These are phyloP conservation scores for Wolfiporia cocos DNA, from an alignment of 1,284 basidiomycete species.

Conservation along the genomic window DNA sequence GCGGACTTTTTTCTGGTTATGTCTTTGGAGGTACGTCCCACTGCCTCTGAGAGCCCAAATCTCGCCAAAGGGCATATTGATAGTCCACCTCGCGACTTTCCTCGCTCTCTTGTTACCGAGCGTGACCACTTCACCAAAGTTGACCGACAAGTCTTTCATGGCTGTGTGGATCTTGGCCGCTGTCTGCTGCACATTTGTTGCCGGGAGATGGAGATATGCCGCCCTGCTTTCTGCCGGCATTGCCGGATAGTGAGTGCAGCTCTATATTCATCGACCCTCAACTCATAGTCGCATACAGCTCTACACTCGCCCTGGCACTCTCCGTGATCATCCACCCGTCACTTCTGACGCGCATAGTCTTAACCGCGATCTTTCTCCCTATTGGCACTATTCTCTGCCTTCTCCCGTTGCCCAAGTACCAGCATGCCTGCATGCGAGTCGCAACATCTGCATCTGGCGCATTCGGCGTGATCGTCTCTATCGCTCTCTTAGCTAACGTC, in stretches of 20 bases:
- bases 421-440: slow-evolving; percentile 43
- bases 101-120: slow-evolving; percentile 52
- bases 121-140: slow-evolving; percentile 35
- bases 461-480: slow-evolving; percentile 47
- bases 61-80: slow-evolving; percentile 5
- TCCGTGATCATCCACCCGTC: slow-evolving; percentile 54
- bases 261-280: too few species aligned
- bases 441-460: slow-evolving; percentile 48
- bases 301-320: slow-evolving; percentile 43
- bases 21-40: slow-evolving; percentile 47
- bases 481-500: slow-evolving; percentile 47
- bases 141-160: slow-evolving; percentile 46
- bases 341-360: slow-evolving; percentile 46
- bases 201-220: slow-evolving; percentile 43
- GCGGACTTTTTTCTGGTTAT: slow-evolving; percentile 53
- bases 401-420: slow-evolving; percentile 38
- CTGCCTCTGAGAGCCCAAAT: background rate
- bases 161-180: slow-evolving; percentile 53
- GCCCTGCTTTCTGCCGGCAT: slow-evolving; percentile 41
- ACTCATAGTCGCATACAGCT: too few species aligned
- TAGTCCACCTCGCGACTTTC: slow-evolving; percentile 57
- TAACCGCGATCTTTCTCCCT: slow-evolving; percentile 38
- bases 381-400: slow-evolving; percentile 36
- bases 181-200: slow-evolving; percentile 37
- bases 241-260: slow-evolving; percentile 45